Evolutionary conservation across 2,329 filamentous ascomycete species (phyloP).

Genomic region (Fusarium vanettenii): DNA sequence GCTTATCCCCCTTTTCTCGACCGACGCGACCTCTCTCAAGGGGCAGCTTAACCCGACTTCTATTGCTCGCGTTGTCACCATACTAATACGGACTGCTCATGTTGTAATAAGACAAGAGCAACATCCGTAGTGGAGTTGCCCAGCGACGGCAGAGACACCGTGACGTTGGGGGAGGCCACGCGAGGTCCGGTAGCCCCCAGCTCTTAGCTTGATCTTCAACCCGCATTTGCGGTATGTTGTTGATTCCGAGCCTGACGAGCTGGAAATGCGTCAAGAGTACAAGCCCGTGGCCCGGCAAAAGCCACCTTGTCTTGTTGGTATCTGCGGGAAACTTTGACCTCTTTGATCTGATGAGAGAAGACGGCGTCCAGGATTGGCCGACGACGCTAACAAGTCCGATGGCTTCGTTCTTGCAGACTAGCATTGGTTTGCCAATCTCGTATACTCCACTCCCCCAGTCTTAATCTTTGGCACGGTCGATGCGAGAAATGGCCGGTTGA

Average conservation of each 20-base stretch:
- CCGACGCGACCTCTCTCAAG: slow-evolving; percentile 3
- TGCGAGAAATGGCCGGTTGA: slow-evolving; percentile 14
- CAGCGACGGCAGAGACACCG: slow-evolving; percentile 31
- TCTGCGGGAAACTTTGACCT: slow-evolving; percentile 29
- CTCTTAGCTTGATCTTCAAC: slow-evolving; percentile 9
- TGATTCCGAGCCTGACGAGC: slow-evolving; percentile 27
- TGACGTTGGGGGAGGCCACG: slow-evolving; percentile 11
- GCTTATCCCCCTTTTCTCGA: slow-evolving; percentile 24
- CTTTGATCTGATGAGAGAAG: slow-evolving; percentile 18
- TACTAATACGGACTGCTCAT: slow-evolving; percentile 18
- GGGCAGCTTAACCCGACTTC: slow-evolving; percentile 27
- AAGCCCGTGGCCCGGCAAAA: slow-evolving; percentile 22
- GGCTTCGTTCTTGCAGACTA: slow-evolving; percentile 33
- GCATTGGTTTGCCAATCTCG: slow-evolving; percentile 37
- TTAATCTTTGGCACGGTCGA: slow-evolving; percentile 18
- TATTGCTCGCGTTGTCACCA: slow-evolving; percentile 31
- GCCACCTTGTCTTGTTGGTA: slow-evolving; percentile 35
- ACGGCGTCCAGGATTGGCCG: slow-evolving; percentile 15
- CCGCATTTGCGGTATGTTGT: slow-evolving; percentile 20
- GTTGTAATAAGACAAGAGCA: slow-evolving; percentile 34
- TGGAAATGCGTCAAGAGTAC: slow-evolving; percentile 30
- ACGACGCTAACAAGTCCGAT: slow-evolving; percentile 35
- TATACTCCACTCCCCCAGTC: slow-evolving; percentile 30
- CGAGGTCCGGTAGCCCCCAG: slow-evolving; percentile 1
- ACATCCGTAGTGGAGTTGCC: slow-evolving; percentile 26